Base-by-base conservation (phyloP, 192 early-diverging fungal genomes). In the Tieghemiomyces parasiticus region DNA sequence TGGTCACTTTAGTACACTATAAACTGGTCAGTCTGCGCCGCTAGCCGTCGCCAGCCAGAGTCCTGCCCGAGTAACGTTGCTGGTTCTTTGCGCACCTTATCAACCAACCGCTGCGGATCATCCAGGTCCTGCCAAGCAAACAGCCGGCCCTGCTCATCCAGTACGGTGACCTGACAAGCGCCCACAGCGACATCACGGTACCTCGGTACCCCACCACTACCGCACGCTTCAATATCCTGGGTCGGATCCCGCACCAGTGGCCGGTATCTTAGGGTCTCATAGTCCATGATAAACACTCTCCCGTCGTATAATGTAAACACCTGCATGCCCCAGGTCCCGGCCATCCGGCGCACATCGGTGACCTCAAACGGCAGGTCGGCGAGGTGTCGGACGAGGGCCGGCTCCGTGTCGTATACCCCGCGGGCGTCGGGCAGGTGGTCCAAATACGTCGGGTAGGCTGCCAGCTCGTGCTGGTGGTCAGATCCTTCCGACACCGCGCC, bases 391-490 rank as follows among this genome's bases (percentile, higher is more conserved):
- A n/a, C 20, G 8, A 31, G 34, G 32, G 54, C 30, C 1, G 54
- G 54, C 4, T 1, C 31, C 16, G 1, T 16, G 54, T 20, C 20
- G 29, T 33, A 56, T 29, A 56, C 54, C 2, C 54, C 54, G 19
- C 12, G 28, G 54, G 32, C 20, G 20, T n/a, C 31, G 54, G 54
- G 54, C 29, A 56, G 19, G n/a, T n/a, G n/a, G 16, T 56, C 54
- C 4, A 28, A 16, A 19, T 56, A 56, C 19, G 32, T 31, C 4
- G 54, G 54, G 54, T 56, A 56, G 31, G 0, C 29, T 20, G 20
- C 13, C 33, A 35, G 32, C 13, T n/a, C 54, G 24, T 28, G 34
- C 1, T 24, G 24, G 20, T n/a, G n/a, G 20, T 8, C 33, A 35
- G 32, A 24, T n/a, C 54, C 31, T 28, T 14, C 1, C 34, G 24